A percentile compares a stretch with the other conserved stretches of the same genome.
Conservation (phyloP, 257 asterid genomes). For the Rhazya stricta region DNA sequence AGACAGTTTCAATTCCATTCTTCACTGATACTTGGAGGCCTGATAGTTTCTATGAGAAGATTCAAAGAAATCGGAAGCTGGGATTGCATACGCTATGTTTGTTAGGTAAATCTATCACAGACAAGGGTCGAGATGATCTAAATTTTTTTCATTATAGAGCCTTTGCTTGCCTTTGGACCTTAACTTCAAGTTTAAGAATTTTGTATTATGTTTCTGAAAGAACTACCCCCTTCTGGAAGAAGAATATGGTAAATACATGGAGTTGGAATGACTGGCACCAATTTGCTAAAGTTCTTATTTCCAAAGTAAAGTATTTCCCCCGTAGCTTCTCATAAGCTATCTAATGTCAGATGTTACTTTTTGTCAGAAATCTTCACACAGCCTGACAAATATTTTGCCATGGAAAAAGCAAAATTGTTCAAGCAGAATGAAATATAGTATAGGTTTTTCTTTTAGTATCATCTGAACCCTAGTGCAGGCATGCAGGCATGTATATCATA, state of each 20-base stretch:
- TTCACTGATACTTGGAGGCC: constrained; percentile 97
- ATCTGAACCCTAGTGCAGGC: not conserved
- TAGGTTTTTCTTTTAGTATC: not conserved
- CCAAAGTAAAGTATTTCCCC: not conserved
- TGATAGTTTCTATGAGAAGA: constrained; percentile 84
- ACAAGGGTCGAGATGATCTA: not conserved
- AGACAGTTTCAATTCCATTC: constrained; percentile 81
- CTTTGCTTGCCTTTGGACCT: not conserved
- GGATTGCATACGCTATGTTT: constrained; percentile 90
- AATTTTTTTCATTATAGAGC: not conserved
- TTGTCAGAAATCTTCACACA: no score
- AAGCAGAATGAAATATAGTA: not conserved
- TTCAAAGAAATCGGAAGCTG: constrained; percentile 50
- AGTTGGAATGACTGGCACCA: not conserved
- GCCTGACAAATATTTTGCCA: no score
- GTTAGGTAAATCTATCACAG: constrained; percentile 44
- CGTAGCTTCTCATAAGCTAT: not conserved
- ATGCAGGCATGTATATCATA: not conserved
- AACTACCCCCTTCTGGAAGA: not conserved
- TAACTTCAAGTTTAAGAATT: not conserved
- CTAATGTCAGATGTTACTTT: not conserved
- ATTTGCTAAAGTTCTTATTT: not conserved
- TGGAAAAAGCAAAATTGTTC: no score
- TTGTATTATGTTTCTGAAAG: not conserved
- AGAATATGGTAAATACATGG: not conserved